Conservation (phyloP, 495 filamentous ascomycete genomes). For the Lasiosphaeris hirsuta region DNA sequence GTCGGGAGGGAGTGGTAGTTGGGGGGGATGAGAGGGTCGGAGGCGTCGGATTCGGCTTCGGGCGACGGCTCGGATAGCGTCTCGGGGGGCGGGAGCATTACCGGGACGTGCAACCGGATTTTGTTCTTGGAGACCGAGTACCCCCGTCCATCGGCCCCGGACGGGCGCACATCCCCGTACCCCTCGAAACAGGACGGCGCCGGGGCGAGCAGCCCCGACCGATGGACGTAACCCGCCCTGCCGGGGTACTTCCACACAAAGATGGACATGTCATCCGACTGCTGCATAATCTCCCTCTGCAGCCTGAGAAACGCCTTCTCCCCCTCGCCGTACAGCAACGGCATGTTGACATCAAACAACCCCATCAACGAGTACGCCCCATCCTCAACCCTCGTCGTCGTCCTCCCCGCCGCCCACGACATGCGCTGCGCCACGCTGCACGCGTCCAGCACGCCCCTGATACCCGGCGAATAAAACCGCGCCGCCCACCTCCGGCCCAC, state of each 20-base stretch:
- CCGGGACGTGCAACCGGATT: neutral
- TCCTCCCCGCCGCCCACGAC: constrained; percentile 4
- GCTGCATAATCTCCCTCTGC: constrained; percentile 1
- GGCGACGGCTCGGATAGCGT: neutral
- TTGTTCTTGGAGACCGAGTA: no score
- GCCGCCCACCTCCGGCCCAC: no score
- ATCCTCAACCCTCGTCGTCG: constrained; percentile 2
- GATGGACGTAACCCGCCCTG: neutral
- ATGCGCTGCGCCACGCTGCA: constrained; percentile 6
- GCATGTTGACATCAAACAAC: constrained; percentile 1
- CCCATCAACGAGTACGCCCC: constrained; percentile 1
- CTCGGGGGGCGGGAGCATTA: neutral
- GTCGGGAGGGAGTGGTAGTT: neutral
- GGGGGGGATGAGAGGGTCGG: neutral
- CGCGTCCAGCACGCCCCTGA: neutral
- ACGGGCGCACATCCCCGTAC: neutral
- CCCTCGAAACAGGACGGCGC: neutral
- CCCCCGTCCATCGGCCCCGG: no score
- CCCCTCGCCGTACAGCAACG: constrained; percentile 1
- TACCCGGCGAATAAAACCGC: neutral
- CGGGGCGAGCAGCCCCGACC: neutral
- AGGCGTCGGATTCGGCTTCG: neutral
- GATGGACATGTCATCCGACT: neutral
- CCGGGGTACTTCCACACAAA: neutral
- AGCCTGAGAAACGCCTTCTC: constrained; percentile 1